These are phyloP conservation scores for Ettlia oleoabundans DNA, from an alignment of 139 green algal species.

Conservation along the genomic window DNA sequence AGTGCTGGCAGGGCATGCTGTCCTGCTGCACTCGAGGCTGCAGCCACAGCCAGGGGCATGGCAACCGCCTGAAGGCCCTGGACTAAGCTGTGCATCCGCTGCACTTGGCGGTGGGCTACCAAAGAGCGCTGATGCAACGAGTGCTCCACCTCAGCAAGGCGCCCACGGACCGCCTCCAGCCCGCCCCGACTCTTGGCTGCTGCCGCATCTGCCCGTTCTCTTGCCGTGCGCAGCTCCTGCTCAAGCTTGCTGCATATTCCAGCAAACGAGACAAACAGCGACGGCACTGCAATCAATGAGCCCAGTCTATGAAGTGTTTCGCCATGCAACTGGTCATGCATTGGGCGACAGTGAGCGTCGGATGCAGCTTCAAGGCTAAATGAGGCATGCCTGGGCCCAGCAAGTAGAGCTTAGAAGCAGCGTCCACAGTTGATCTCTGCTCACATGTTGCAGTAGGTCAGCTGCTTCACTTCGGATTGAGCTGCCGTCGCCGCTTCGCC, in stretches of 20 bases:
- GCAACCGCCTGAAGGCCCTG: slow-evolving; percentile 16
- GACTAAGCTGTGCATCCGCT: slow-evolving; percentile 17
- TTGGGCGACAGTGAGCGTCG: no score
- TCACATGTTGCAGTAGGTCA: slow-evolving; percentile 68
- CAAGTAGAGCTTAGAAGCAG: no score
- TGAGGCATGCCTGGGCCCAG: no score
- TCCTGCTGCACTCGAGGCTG: slow-evolving; percentile 11
- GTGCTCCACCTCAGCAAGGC: slow-evolving; percentile 40
- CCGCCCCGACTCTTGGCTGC: slow-evolving; percentile 34
- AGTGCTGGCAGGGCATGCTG: not conserved
- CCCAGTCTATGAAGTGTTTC: no score
- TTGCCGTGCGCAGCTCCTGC: slow-evolving; percentile 50
- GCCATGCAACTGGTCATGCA: no score
- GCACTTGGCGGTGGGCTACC: slow-evolving; percentile 1
- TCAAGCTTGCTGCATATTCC: slow-evolving; percentile 67
- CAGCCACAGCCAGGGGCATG: slow-evolving; percentile 24
- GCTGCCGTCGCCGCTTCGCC: slow-evolving; percentile 26
- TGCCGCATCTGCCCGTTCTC: slow-evolving; percentile 33
- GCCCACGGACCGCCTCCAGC: slow-evolving; percentile 39
- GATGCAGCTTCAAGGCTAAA: no score
- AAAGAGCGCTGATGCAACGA: slow-evolving; percentile 6
- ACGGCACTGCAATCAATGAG: no score
- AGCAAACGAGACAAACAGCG: no score
- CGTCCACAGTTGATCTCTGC: no score
- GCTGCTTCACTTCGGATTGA: slow-evolving; percentile 31